These are phyloP conservation scores for Pestalotiopsis fici DNA, from an alignment of 2,329 filamentous ascomycete species.

Conservation along the genomic window DNA sequence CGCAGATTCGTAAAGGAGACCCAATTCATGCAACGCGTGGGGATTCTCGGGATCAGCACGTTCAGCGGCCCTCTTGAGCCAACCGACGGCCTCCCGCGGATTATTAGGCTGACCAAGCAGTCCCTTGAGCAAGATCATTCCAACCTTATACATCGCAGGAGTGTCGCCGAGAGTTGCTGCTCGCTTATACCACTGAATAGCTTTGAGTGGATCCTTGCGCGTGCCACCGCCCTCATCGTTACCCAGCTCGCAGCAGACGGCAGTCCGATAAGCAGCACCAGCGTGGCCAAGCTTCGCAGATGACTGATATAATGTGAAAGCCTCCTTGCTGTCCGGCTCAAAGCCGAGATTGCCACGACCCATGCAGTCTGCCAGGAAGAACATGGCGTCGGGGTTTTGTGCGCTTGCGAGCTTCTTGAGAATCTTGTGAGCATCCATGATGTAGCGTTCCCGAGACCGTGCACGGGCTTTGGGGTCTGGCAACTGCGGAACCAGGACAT, in stretches of 20 bases:
- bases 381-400: slow-evolving; percentile 85
- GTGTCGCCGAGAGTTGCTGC: slow-evolving; percentile 88
- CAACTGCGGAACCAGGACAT: slow-evolving; percentile 66
- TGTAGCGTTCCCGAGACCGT: slow-evolving; percentile 80
- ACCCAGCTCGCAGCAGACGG: slow-evolving; percentile 96
- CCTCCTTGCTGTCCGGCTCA: slow-evolving; percentile 85
- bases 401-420: slow-evolving; percentile 81
- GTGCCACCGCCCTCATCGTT: slow-evolving; percentile 94
- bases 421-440: slow-evolving; percentile 84
- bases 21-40: slow-evolving; percentile 90
- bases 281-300: slow-evolving; percentile 88
- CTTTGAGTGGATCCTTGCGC: slow-evolving; percentile 85
- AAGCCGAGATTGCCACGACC: slow-evolving; percentile 79
- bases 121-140: slow-evolving; percentile 93
- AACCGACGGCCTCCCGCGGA: slow-evolving; percentile 81
- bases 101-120: slow-evolving; percentile 85
- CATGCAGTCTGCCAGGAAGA: slow-evolving; percentile 87
- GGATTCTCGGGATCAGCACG: slow-evolving; percentile 87
- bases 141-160: slow-evolving; percentile 97
- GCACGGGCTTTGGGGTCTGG: slow-evolving; percentile 71
- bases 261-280: slow-evolving; percentile 87
- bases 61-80: slow-evolving; percentile 92
- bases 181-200: slow-evolving; percentile 97
- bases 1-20: slow-evolving; percentile 64
- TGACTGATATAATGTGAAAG: slow-evolving; percentile 90